These are phyloP conservation scores for Cystofilobasidium macerans DNA, from an alignment of 768 basidiomycete genomes.

Conservation along the genomic window DNA sequence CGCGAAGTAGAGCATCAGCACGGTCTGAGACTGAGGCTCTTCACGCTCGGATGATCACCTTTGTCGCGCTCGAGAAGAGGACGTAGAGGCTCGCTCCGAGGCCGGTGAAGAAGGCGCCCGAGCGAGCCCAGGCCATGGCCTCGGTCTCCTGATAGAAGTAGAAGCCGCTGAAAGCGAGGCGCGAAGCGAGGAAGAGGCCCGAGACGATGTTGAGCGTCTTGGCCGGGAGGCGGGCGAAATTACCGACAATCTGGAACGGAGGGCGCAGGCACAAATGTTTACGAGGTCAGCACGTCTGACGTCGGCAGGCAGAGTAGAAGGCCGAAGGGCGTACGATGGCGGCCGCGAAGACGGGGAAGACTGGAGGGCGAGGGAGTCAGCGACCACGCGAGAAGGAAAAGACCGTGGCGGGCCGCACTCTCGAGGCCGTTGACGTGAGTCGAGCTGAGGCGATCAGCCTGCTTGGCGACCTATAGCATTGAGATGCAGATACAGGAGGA, in stretches of 20 bases:
- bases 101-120: conserved; percentile 16
- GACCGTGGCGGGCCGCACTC: too few species aligned
- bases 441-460: not conserved
- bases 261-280: too few species aligned
- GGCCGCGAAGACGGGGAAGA: conserved; percentile 19
- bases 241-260: conserved; percentile 18
- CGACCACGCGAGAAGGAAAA: not conserved
- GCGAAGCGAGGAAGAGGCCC: conserved; percentile 16
- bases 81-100: not conserved
- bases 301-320: not conserved
- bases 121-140: not conserved
- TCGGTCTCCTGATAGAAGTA: conserved; percentile 10
- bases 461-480: conserved; percentile 2
- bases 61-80: conserved; percentile 19
- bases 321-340: not conserved
- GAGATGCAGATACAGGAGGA: not conserved
- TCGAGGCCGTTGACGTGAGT: conserved; percentile 25
- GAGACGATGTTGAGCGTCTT: conserved; percentile 23
- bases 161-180: conserved; percentile 5
- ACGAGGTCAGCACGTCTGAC: too few species aligned
- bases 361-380: not conserved
- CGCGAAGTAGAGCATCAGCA: not conserved
- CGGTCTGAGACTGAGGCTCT: not conserved
- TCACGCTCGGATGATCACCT: not conserved
- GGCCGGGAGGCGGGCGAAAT: conserved; percentile 24